A percentile compares a stretch with the other conserved stretches of the same genome.
Evolutionary conservation across 768 basidiomycete genomes (phyloP).

Genomic region (Tricholoma bakamatsutake): DNA sequence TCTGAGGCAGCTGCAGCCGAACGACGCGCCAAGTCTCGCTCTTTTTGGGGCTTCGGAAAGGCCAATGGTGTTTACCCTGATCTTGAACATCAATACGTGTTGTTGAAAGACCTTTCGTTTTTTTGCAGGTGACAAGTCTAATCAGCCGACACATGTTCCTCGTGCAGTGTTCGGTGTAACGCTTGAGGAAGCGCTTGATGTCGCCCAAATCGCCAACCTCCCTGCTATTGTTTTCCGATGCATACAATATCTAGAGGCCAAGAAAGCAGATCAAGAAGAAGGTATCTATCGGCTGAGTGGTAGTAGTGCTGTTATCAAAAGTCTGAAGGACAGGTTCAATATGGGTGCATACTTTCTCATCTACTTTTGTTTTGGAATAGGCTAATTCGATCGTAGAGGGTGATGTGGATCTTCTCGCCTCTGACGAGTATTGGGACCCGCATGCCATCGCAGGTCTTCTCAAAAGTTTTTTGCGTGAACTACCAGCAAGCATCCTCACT

Average conservation of each 20-base stretch:
- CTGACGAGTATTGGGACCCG: constrained; percentile 94
- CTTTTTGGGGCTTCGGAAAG: constrained; percentile 90
- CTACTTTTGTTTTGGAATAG: constrained; percentile 4
- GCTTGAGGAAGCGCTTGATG: constrained; percentile 80
- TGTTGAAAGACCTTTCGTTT: background rate
- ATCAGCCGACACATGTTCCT: constrained; percentile 37
- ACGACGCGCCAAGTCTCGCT: constrained; percentile 88
- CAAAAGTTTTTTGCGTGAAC: constrained; percentile 88
- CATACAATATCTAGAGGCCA: constrained; percentile 91
- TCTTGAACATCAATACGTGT: constrained; percentile 7
- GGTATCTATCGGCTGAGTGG: constrained; percentile 96
- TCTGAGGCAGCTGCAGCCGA: constrained; percentile 58
- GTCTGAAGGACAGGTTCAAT: constrained; percentile 90
- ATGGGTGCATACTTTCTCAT: constrained; percentile 41
- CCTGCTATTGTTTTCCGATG: constrained; percentile 94
- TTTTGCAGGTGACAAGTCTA: constrained; percentile 27
- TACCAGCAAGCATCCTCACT: constrained; percentile 90
- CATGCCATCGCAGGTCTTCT: constrained; percentile 95
- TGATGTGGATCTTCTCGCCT: constrained; percentile 84
- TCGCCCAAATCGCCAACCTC: constrained; percentile 84
- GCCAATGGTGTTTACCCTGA: constrained; percentile 37
- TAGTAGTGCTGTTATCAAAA: constrained; percentile 92
- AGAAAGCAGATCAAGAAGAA: constrained; percentile 94
- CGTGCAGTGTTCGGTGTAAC: constrained; percentile 87
- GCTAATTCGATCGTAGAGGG: constrained; percentile 57